Percentiles rank a stretch among this genome's conserved stretches.
These are phyloP conservation scores for Persicaria maculosa DNA, from an alignment of 148 eudicot species.

Conservation along the genomic window DNA sequence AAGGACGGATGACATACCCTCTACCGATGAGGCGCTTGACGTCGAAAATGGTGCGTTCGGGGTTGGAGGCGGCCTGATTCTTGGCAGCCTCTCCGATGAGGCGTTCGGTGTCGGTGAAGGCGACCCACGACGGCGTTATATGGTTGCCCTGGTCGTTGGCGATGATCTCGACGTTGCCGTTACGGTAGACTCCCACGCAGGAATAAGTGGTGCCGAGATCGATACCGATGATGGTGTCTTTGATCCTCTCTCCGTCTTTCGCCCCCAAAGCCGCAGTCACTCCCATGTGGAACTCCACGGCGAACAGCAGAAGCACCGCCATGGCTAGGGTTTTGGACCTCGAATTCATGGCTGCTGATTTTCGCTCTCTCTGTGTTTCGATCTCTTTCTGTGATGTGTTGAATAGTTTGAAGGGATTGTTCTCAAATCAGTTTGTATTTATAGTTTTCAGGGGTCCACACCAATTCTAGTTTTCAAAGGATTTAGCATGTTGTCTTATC, in stretches of 20 bases:
- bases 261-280: background rate
- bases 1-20: background rate
- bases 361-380: too few relatives aligned
- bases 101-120: background rate
- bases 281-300: background rate
- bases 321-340: background rate
- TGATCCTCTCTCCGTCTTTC: too few relatives aligned
- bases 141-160: constrained; percentile 7
- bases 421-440: too few relatives aligned
- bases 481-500: too few relatives aligned
- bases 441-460: too few relatives aligned
- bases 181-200: background rate
- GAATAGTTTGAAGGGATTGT: too few relatives aligned
- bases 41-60: background rate
- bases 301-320: constrained; percentile 6
- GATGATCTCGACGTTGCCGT: constrained; percentile 6
- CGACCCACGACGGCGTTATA: constrained; percentile 1
- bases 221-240: constrained; percentile 1
- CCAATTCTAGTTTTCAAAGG: too few relatives aligned
- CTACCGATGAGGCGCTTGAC: background rate
- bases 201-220: constrained; percentile 1
- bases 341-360: background rate
- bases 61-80: background rate
- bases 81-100: constrained; percentile 2
- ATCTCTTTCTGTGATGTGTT: too few relatives aligned